Evolutionary conservation across 176 grass and related monocot genomes (phyloP), one percentile per base, ranked within the genome.

Genomic region (Typha latifolia): DNA sequence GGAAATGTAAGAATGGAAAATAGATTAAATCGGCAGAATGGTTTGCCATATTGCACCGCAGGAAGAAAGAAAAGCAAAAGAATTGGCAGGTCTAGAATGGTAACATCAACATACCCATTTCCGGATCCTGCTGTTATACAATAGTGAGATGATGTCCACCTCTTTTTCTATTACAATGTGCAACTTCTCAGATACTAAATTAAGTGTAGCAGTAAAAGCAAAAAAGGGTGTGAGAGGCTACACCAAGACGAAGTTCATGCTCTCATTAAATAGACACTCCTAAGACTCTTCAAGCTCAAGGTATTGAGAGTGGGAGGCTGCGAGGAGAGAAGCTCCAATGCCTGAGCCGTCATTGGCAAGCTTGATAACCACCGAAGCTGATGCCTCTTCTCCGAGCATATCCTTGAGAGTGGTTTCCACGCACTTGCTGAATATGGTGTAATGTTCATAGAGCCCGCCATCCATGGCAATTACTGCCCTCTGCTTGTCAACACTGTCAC

Each of bases 291-390:
- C 69, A 14, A 43, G 14, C n/a, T 63, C 69, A 3, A 34, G 69
- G 69, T 82, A 77, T 49, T 82, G 69, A 55, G 80, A 82, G 59
- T 77, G 74, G 12, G 69, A 70, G 4, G 80, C 80, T 13, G 74
- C 80, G 1, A 77, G 74, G 48, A 82, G 80, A 11, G 80, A 68
- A 48, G 80, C 74, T 2, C 80, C 69, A 11, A 73, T 73, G 34
- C 69, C 74, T 16, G 74, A 82, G 24, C 80, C 64, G 4, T 82
- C 56, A 10, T 73, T 77, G 15, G 69, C 69, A 3, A 82, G 80
- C 63, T 82, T 77, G 74, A 82, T 72, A 47, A 77, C 63, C 2
- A 82, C 18, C 1, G 80, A 72, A 64, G 73, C 22, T 14, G 80
- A 82, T 0, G 34, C 69, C 12, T 82, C 80, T 59, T 62, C 69